A percentile compares a stretch with the other conserved stretches of the same genome.
Evolutionary conservation across 164 flowering plant species (phyloP).

Genomic region (Macadamia integrifolia): DNA sequence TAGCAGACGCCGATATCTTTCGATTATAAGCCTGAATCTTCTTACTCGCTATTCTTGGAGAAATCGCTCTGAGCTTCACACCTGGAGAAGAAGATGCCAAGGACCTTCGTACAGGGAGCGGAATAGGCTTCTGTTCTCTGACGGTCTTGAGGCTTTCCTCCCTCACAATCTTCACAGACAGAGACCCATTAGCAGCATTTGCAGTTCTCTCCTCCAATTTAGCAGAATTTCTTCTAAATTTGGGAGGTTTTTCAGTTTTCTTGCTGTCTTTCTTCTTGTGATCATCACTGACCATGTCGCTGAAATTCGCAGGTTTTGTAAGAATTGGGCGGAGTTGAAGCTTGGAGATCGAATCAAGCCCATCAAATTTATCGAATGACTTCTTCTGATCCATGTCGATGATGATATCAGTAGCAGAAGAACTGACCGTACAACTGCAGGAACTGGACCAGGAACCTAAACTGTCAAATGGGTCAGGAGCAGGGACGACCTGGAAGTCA

Average conservation of each 20-base stretch:
- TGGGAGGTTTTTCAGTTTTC: neutral
- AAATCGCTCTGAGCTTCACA: slow-evolving; percentile 40
- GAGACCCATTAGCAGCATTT: slow-evolving; percentile 2
- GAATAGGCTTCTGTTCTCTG: slow-evolving; percentile 18
- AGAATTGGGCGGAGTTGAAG: slow-evolving; percentile 48
- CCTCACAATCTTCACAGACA: slow-evolving; percentile 22
- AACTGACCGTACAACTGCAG: slow-evolving; percentile 28
- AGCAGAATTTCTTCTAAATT: slow-evolving; percentile 7
- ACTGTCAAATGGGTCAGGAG: slow-evolving; percentile 8
- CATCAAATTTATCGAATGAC: slow-evolving; percentile 18
- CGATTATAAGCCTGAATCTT: slow-evolving; percentile 21
- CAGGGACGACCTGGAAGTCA: neutral
- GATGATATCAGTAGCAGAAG: slow-evolving; percentile 43
- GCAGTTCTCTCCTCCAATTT: slow-evolving; percentile 14
- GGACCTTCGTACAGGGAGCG: slow-evolving; percentile 17
- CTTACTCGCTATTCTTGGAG: slow-evolving; percentile 46
- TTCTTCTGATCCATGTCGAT: slow-evolving; percentile 33
- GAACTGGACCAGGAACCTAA: slow-evolving; percentile 21
- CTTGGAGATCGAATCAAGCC: slow-evolving; percentile 24
- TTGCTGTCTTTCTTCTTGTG: slow-evolving; percentile 5
- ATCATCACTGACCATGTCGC: slow-evolving; percentile 12
- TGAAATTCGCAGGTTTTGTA: slow-evolving; percentile 35
- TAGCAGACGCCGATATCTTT: slow-evolving; percentile 23
- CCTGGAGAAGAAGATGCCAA: slow-evolving; percentile 21
- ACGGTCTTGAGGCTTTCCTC: slow-evolving; percentile 17